phyloP scores from a whole-genome alignment of 75 land plant species.

The Selaginella tamariscina region DNA sequence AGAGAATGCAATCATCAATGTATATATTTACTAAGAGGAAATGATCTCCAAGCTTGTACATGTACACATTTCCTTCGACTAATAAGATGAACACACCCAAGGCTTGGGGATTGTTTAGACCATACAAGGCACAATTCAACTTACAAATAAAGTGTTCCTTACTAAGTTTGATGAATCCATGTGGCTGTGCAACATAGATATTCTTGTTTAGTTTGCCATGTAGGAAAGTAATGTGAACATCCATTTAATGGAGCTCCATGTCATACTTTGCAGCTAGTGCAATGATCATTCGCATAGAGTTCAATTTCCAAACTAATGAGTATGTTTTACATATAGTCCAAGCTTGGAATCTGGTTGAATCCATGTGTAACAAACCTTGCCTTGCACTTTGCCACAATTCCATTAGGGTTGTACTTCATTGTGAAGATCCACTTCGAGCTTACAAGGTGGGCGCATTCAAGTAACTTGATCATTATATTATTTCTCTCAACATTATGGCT shows the following conservation, averaged over 20 bases:
- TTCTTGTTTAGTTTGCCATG: neutral
- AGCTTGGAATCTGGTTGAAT: neutral
- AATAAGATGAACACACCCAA: neutral
- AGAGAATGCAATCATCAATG: neutral
- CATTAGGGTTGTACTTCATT: neutral
- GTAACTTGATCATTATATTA: neutral
- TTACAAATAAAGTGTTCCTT: neutral
- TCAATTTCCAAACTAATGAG: too few species aligned
- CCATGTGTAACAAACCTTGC: neutral
- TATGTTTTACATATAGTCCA: too few species aligned
- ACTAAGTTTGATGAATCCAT: conserved; percentile 1
- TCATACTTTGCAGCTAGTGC: neutral
- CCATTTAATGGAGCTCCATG: conserved; percentile 2
- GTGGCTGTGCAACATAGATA: conserved; percentile 1
- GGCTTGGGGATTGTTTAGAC: neutral
- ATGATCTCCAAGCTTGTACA: neutral
- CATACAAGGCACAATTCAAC: neutral
- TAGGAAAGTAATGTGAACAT: neutral
- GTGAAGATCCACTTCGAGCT: conserved; percentile 3
- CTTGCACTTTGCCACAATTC: neutral
- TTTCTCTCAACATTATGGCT: conserved; percentile 1
- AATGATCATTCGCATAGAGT: neutral
- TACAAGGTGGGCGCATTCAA: neutral
- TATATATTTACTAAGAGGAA: neutral
- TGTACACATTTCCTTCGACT: neutral